Base-by-base conservation (phyloP, 1,284 basidiomycete species). In the Pseudozyma flocculosa region DNA sequence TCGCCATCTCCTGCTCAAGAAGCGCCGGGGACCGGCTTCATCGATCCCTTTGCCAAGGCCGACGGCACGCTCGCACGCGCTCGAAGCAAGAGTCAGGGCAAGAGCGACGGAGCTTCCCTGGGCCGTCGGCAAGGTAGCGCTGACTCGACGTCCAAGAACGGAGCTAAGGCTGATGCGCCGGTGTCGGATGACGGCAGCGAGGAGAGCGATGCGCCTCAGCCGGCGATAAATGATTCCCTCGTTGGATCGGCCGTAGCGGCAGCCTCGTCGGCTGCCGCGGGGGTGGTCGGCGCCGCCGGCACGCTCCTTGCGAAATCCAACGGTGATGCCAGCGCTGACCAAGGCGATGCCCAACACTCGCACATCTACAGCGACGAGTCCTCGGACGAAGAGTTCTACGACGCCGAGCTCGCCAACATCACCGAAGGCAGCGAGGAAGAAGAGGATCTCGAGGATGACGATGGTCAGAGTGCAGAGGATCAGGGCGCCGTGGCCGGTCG, bases 351-450 rank as follows among this genome's bases (percentile, higher is more conserved):
- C 47, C 23, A 44, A 48, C 40, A n/a, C n/a, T 42, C 45, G 10
- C 42, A 56, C 21, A 38, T 60, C 29, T 57, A 58, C 18, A 57
- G 51, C 47, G 63, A 68, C 17, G 54, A 55, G 0, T 45, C 32
- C 19, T 30, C 26, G 24, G 56, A 61, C 15, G 68, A 71, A 32
- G 66, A 59, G 43, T 66, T 71, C 57, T 56, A 60, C 42, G 70
- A 73, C 38, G 70, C 70, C 23, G 62, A 65, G 8, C 63, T 73
- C n/a, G 66, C 62, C 42, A 67, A 68, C 43, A 73, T 73, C 44
- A 49, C 48, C 10, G 70, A 73, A 48, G 63, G 51, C 42, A 63
- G 63, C 15, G 70, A 73, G 26, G 60, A 59, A 5, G 61, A 68
- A 14, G 58, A 58, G 18, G 26, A 60, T 23, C 40, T 48, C n/a